Evolutionary conservation across 2,329 filamentous ascomycete genomes (phyloP), one percentile per base, ranked within the genome.

Genomic region (Fusarium transvaalense): DNA sequence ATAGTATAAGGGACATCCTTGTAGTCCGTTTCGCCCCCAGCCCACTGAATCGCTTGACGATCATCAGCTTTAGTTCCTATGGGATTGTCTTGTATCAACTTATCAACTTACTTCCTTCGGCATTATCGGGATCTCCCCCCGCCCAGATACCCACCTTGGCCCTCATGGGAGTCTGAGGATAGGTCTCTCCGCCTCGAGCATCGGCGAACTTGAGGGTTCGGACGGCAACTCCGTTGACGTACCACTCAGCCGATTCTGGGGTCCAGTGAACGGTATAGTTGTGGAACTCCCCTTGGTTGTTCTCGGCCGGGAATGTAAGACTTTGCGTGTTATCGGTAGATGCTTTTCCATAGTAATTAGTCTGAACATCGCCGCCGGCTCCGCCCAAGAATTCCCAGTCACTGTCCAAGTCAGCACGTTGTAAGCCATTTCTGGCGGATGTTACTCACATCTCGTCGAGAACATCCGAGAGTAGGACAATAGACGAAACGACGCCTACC

Each of bases 361-460:
- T 89, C 77, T 95, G 92, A 2, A 92, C 91, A 67, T 92, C 81
- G 3, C 80, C 79, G 45, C 84, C 77, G 61, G 88, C 84, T 21
- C 87, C 89, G 45, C 92, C 92, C 21, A 94, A 83, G 88, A 90
- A 94, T 76, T 94, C 92, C 88, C 91, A 93, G 75, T 95, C 92
- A 15, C 47, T 51, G 6, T 4, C 2, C 1, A 12, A 6, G 47
- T 39, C 9, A 51, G 47, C 15, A 17, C 3, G 13, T 14, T 6
- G 5, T 19, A 46, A 9, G 5, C 8, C 12, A 10, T 1, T 9
- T 15, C 4, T 21, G n/a, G 8, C 17, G 10, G 15, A 10, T 15
- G 6, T 8, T 5, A 38, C 47, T 51, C 29, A 51, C 57, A 74
- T 10, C 42, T 74, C 72, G 13, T 95, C 92, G n/a, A 94, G 82